phyloP scores from a whole-genome alignment of 2,329 filamentous ascomycete species.

The Aspergillus ochraceus region DNA sequence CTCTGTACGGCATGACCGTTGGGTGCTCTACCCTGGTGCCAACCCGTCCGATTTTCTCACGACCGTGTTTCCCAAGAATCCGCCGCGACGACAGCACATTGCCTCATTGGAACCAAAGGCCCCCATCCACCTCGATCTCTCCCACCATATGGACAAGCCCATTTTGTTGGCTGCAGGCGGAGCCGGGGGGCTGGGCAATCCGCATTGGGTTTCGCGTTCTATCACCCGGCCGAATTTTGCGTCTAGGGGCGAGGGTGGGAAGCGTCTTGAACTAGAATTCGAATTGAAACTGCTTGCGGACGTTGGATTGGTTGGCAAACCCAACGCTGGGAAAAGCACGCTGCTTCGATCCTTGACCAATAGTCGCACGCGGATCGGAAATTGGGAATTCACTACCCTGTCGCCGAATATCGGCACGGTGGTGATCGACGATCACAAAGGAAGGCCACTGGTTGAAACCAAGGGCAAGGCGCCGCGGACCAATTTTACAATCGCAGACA shows the following conservation, averaged over 20 bases:
- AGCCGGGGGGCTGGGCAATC: constrained; percentile 87
- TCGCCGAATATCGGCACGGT: constrained; percentile 96
- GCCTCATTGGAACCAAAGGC: constrained; percentile 68
- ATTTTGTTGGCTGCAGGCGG: constrained; percentile 85
- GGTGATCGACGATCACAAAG: constrained; percentile 82
- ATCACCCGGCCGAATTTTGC: constrained; percentile 79
- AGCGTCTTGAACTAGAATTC: constrained; percentile 77
- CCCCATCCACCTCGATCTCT: constrained; percentile 72
- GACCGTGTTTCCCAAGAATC: constrained; percentile 59
- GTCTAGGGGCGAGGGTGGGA: constrained; percentile 77
- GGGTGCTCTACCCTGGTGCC: constrained; percentile 81
- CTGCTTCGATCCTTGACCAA: constrained; percentile 83
- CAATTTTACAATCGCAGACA: constrained; percentile 91
- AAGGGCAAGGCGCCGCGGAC: constrained; percentile 61
- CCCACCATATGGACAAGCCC: constrained; percentile 75
- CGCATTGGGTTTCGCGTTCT: constrained; percentile 82
- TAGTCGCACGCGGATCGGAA: constrained; percentile 82
- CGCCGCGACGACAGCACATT: constrained; percentile 57
- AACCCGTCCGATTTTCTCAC: constrained; percentile 67
- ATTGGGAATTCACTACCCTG: constrained; percentile 96
- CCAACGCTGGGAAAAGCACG: constrained; percentile 95
- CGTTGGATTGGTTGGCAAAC: constrained; percentile 88
- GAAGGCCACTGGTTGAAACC: constrained; percentile 62
- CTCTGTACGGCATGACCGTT: constrained; percentile 64
- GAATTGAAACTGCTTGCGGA: constrained; percentile 95